Evolutionary conservation across 225 moss, liverwort and hornwort genomes (phyloP).

Genomic region (Polytrichum formosum): DNA sequence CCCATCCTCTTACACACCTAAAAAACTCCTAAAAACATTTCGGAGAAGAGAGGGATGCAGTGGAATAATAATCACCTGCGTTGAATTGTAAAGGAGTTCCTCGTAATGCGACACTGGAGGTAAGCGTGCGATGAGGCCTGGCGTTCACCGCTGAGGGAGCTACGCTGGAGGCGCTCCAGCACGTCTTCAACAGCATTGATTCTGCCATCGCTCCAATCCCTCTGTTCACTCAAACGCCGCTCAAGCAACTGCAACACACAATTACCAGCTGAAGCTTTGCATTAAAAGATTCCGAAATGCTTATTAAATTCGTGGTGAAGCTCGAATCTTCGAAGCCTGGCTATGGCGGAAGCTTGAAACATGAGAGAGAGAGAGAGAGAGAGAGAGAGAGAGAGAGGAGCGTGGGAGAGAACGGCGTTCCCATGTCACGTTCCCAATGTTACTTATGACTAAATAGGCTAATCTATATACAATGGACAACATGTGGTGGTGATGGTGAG

Average conservation of each 20-base stretch:
- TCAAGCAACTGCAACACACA: not conserved
- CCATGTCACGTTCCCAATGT: not conserved
- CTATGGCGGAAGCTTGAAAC: not conserved
- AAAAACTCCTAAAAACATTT: not conserved
- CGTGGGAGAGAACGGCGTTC: not conserved
- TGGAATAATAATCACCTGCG: conserved; percentile 10
- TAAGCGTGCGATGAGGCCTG: conserved; percentile 1
- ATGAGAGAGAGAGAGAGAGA: not conserved
- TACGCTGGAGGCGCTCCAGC: not conserved
- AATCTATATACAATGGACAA: too few species aligned
- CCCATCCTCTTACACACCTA: not conserved
- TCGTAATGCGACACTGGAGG: conserved; percentile 17
- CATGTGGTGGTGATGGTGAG: too few species aligned
- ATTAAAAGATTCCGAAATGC: not conserved
- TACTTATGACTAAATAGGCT: too few species aligned
- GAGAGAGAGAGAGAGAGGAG: not conserved
- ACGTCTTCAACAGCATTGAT: not conserved
- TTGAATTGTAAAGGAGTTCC: conserved; percentile 12
- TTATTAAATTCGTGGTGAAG: not conserved
- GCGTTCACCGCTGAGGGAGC: not conserved
- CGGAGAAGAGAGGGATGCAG: not conserved
- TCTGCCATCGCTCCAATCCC: not conserved
- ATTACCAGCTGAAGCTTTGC: not conserved
- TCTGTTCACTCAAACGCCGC: not conserved
- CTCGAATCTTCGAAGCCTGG: not conserved